Conservation (phyloP, 805 yeast genomes). For the Barnettozyma salicaria region DNA sequence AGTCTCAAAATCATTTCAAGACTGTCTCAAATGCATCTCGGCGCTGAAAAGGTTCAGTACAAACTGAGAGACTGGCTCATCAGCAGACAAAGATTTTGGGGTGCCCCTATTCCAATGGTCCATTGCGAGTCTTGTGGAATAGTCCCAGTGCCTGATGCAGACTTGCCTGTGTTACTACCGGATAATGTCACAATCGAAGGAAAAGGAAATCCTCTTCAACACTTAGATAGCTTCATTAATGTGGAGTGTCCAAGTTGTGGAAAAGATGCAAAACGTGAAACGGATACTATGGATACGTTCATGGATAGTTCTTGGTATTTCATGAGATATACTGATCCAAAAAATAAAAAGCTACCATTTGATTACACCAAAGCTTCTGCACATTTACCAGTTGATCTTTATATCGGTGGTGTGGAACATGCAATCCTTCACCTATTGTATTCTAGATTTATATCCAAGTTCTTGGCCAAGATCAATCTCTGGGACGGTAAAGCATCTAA, state of each 20-base stretch:
- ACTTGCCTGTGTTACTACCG: constrained; percentile 82
- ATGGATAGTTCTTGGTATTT: constrained; percentile 98
- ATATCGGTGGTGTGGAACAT: constrained; percentile 94
- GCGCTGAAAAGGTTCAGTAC: constrained; percentile 45
- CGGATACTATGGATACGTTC: constrained; percentile 98
- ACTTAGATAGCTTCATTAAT: constrained; percentile 61
- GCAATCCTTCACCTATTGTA: constrained; percentile 89
- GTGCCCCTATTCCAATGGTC: constrained; percentile 94
- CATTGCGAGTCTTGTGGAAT: constrained; percentile 84
- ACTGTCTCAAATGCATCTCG: constrained; percentile 37
- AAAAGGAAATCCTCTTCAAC: constrained; percentile 62
- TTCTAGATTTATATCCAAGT: constrained; percentile 80
- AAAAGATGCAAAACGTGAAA: constrained; percentile 71
- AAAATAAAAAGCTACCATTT: constrained; percentile 54
- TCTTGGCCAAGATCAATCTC: constrained; percentile 55
- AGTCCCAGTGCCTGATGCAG: constrained; percentile 85
- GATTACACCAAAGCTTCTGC: constrained; percentile 40
- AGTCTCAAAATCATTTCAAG: constrained; percentile 37
- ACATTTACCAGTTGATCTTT: constrained; percentile 79
- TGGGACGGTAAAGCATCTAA: constrained; percentile 55
- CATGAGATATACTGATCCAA: constrained; percentile 75
- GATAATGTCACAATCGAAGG: constrained; percentile 42
- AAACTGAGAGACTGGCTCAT: constrained; percentile 90
- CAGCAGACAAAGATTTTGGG: constrained; percentile 95
- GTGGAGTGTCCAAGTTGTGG: constrained; percentile 81